Base-by-base conservation (phyloP, 495 filamentous ascomycete genomes). In the Penicillium canariense region DNA sequence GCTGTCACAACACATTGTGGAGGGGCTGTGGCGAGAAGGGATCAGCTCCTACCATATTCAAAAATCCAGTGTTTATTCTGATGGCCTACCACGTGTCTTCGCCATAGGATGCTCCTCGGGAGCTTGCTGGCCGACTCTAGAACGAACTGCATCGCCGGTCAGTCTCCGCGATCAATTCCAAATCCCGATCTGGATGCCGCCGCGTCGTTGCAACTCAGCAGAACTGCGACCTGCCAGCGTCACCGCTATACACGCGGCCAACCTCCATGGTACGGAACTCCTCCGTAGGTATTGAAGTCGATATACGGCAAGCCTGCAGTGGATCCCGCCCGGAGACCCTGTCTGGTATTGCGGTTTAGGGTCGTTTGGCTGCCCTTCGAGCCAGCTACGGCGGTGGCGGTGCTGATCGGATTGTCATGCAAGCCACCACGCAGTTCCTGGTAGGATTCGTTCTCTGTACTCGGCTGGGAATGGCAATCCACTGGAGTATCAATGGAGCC, bases 391-490 rank as follows among this genome's bases (percentile, higher is more conserved):
- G 4, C 6, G 15, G 49, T 22, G 17, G 14, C 28, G 46, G 11
- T 20, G 35, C 27, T 28, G 40, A 43, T 36, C 48, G 40, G 20
- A 48, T 28, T 32, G 20, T n/a, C 38, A 58, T 62, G 59, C 59
- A 59, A 17, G 56, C 31, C 25, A 31, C 48, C 50, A 54, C 17
- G 23, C 2, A 35, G 51, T 43, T 39, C 60, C 53, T 46, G 57
- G 46, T 54, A 54, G 27, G 35, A 54, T 54, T 54, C 18, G 45
- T 38, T 27, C n/a, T 11, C 48, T 63, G 56, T 44, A 50, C 15
- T 15, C 10, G 30, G 36, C 50, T 43, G 38, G 43, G 31, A 49
- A 50, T 26, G 51, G 48, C 8, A 54, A 43, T 9, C 14, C 5
- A 48, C 26, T 45, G 48, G 32, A 52, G 28, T 6, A 12, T 22